Conservation (phyloP, 805 yeast genomes). For the Pichia nanzhaoensis region DNA sequence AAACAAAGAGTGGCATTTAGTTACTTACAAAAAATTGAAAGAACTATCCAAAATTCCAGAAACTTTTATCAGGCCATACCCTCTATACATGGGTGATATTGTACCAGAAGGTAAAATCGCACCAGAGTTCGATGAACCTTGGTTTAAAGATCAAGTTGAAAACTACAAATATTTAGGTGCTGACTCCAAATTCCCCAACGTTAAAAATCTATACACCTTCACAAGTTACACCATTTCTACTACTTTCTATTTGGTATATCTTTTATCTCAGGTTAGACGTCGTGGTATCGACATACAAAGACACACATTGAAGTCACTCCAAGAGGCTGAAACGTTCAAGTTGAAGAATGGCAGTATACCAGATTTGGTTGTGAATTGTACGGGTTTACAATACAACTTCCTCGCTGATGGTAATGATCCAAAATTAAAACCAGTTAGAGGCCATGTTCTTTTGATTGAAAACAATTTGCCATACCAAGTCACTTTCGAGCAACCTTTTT, state of each 20-base stretch:
- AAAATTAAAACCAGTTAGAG: conserved; percentile 44
- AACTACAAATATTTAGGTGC: conserved; percentile 30
- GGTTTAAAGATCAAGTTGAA: conserved; percentile 44
- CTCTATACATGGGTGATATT: conserved; percentile 23
- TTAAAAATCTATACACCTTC: conserved; percentile 33
- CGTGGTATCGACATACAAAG: conserved; percentile 43
- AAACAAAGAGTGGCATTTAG: conserved; percentile 28
- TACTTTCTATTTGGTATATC: conserved; percentile 47
- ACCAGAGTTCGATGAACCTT: conserved; percentile 30
- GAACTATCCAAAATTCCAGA: conserved; percentile 32
- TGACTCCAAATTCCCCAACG: conserved; percentile 32
- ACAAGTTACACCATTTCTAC: conserved; percentile 55
- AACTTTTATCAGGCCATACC: conserved; percentile 27
- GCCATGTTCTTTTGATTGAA: conserved; percentile 50
- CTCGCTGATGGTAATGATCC: conserved; percentile 47
- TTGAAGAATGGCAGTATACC: conserved; percentile 20
- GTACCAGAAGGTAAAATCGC: conserved; percentile 9
- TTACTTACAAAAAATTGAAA: conserved; percentile 31
- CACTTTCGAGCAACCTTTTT: conserved; percentile 25
- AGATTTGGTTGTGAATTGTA: conserved; percentile 48
- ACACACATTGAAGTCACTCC: conserved; percentile 34
- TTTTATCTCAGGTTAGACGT: conserved; percentile 37
- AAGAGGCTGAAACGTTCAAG: conserved; percentile 39
- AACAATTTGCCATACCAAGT: conserved; percentile 37
- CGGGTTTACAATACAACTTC: conserved; percentile 44